Percentiles rank a stretch among this genome's conserved stretches.
Conservation (phyloP, 768 basidiomycete species). For the Trametes coccinea region DNA sequence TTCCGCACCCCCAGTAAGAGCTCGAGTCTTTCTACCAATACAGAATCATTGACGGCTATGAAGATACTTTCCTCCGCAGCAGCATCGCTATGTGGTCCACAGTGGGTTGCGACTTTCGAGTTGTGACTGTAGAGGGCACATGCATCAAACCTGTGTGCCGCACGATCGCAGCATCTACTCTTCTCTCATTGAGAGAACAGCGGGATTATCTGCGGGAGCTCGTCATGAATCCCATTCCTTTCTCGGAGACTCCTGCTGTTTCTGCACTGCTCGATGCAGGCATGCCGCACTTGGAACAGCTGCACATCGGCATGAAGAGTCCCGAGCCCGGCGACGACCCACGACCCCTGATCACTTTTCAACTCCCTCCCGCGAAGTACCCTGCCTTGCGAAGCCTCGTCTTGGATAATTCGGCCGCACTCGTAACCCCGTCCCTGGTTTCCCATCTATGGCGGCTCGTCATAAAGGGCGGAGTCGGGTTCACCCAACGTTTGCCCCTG, state of each 20-base stretch:
- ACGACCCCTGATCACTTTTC: not conserved
- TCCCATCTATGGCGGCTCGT: not conserved
- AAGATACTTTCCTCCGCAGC: too few species aligned
- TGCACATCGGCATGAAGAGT: not conserved
- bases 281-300: not conserved
- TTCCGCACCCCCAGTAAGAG: too few species aligned
- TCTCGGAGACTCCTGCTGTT: not conserved
- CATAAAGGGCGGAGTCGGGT: not conserved
- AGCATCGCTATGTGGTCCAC: too few species aligned
- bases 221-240: not conserved
- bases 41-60: too few species aligned
- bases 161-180: not conserved
- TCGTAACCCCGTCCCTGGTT: not conserved
- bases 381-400: slow-evolving; percentile 1
- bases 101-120: not conserved
- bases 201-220: not conserved
- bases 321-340: not conserved
- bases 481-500: not conserved
- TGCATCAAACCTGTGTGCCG: not conserved
- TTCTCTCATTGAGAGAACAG: not conserved
- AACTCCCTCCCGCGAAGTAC: not conserved
- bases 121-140: not conserved
- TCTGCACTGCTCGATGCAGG: not conserved
- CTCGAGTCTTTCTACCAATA: too few species aligned
- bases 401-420: not conserved